Conservation (phyloP, 2,329 filamentous ascomycete species). For the Fusarium pseudocircinatum region DNA sequence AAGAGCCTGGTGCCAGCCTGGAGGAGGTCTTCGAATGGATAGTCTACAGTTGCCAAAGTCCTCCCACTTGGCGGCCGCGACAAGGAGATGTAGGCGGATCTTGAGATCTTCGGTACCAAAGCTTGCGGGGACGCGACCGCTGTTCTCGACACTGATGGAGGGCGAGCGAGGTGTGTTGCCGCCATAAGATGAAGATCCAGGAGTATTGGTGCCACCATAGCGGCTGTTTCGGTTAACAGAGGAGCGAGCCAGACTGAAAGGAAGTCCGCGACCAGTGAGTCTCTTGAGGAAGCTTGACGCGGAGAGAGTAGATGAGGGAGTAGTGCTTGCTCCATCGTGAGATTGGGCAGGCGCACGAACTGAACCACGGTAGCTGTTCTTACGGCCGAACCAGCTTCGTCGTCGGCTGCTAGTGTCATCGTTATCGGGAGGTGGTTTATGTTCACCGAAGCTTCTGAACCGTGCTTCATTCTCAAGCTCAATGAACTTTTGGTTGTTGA, state of each 20-base stretch:
- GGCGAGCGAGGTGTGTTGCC: slow-evolving; percentile 64
- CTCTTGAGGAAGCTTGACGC: slow-evolving; percentile 84
- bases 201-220: slow-evolving; percentile 69
- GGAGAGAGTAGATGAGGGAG: slow-evolving; percentile 67
- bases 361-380: slow-evolving; percentile 72
- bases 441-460: slow-evolving; percentile 76
- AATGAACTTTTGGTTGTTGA: slow-evolving; percentile 91
- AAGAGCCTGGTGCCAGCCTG: slow-evolving; percentile 66
- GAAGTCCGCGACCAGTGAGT: slow-evolving; percentile 74
- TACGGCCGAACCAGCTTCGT: slow-evolving; percentile 69
- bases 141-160: slow-evolving; percentile 64
- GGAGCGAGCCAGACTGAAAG: slow-evolving; percentile 85
- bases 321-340: slow-evolving; percentile 78
- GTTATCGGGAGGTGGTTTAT: slow-evolving; percentile 58
- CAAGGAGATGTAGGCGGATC: slow-evolving; percentile 85
- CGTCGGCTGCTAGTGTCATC: slow-evolving; percentile 59
- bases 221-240: slow-evolving; percentile 69
- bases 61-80: slow-evolving; percentile 83
- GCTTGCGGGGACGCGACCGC: slow-evolving; percentile 65
- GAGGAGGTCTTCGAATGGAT: slow-evolving; percentile 81
- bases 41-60: slow-evolving; percentile 88
- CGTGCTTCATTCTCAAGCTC: slow-evolving; percentile 72
- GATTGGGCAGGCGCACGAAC: slow-evolving; percentile 71
- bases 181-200: slow-evolving; percentile 63
- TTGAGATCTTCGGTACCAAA: slow-evolving; percentile 77